Conservation (phyloP, 352 stramenopile genomes). For the Phytophthora aleatoria region DNA sequence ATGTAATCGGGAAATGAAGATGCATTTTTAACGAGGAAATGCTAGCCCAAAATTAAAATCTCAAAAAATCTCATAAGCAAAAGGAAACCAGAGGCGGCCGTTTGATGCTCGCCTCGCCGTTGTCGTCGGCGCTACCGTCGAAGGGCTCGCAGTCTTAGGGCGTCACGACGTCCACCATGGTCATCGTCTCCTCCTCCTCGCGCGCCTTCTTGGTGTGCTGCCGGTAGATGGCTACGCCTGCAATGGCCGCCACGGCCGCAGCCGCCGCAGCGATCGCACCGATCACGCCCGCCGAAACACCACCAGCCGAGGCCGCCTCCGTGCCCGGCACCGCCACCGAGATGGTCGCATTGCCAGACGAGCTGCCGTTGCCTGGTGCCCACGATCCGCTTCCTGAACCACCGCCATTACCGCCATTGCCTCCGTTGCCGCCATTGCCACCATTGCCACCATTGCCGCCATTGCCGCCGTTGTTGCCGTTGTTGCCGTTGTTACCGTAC, state of each 20-base stretch:
- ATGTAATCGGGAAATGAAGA: background rate
- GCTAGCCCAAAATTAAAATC: conserved; percentile 16
- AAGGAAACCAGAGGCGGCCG: background rate
- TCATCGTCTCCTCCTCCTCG: conserved; percentile 11
- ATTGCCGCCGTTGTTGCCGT: background rate
- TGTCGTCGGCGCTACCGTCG: background rate
- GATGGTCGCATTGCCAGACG: conserved; percentile 13
- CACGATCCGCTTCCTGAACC: conserved; percentile 4
- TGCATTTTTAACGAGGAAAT: conserved; percentile 10
- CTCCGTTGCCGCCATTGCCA: conserved; percentile 16
- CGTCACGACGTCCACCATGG: conserved; percentile 39
- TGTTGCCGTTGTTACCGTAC: conserved; percentile 11
- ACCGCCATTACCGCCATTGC: conserved; percentile 5
- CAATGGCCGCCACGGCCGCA: conserved; percentile 36
- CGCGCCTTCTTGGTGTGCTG: conserved; percentile 30
- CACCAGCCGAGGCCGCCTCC: conserved; percentile 21
- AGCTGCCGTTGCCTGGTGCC: conserved; percentile 9
- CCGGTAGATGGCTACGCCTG: conserved; percentile 43
- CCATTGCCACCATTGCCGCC: conserved; percentile 3
- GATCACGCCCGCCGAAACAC: conserved; percentile 34
- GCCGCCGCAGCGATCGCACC: conserved; percentile 36
- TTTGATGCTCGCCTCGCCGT: background rate
- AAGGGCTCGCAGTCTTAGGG: conserved; percentile 18
- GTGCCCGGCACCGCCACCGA: conserved; percentile 21
- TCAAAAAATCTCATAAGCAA: conserved; percentile 6